These are phyloP conservation scores for Saturnispora hagleri DNA, from an alignment of 805 yeast species.

Conservation along the genomic window DNA sequence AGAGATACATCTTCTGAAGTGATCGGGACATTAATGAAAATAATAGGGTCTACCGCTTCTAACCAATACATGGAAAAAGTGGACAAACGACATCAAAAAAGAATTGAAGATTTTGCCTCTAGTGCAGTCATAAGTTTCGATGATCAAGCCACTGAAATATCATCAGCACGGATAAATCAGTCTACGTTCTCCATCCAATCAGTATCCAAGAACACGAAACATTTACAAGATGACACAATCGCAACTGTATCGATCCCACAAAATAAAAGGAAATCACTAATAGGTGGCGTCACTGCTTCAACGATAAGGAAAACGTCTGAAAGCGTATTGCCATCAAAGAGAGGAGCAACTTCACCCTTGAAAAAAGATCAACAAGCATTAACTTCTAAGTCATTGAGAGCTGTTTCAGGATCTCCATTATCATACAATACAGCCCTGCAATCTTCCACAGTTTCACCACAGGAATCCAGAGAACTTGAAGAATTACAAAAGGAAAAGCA, in stretches of 20 bases:
- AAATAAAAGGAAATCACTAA: conserved; percentile 1
- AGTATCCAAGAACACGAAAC: not conserved
- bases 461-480: conserved; percentile 39
- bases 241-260: not conserved
- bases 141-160: not conserved
- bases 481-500: conserved; percentile 45
- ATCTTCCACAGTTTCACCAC: not conserved
- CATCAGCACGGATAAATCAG: not conserved
- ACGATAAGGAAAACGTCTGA: not conserved
- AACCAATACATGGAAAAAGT: conserved; percentile 52
- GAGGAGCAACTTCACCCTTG: conserved; percentile 65
- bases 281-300: not conserved
- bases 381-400: conserved; percentile 23
- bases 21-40: conserved; percentile 74
- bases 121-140: conserved; percentile 46
- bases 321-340: conserved; percentile 45
- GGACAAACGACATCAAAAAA: conserved; percentile 58
- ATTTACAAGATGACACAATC: not conserved
- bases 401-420: conserved; percentile 6
- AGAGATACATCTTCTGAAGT: conserved; percentile 70
- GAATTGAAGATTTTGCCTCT: conserved; percentile 52
- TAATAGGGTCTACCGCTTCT: conserved; percentile 67
- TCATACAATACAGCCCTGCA: conserved; percentile 5
- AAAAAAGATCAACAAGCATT: conserved; percentile 29
- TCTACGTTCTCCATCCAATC: not conserved